Base-by-base conservation (phyloP, 2,329 filamentous ascomycete genomes). In the Scedosporium apiospermum region DNA sequence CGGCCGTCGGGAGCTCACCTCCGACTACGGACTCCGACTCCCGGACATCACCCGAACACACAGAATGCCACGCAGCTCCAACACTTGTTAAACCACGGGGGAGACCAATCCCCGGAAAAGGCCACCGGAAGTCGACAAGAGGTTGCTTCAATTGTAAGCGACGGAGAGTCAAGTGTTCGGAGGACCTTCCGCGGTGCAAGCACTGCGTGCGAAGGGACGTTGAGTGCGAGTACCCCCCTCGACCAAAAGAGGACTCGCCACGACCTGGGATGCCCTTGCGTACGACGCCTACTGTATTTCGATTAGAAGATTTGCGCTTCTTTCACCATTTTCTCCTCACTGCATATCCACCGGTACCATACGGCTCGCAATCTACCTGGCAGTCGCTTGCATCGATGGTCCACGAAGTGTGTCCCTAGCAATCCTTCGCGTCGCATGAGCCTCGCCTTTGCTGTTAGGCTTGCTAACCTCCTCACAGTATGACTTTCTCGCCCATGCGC, bases 401-500 rank as follows among this genome's bases (percentile, higher is more conserved):
- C 30, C 46, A 58, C 12, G 46, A 44, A 21, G 44, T 49, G 9
- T 9, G 34, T 38, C 34, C 34, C 34, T 14, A 38, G 9, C 10
- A 38, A 38, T 38, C 34, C 34, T 12, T 12, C 6, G 2, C 10
- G 34, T 38, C 34, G 34, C 6, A 12, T 38, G 44, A 7, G 3
- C 44, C 9, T 49, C 6, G 14, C 7, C 44, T 49, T 7, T 21
- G n/a, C 9, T 16, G 16, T 21, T 49, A n/a, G 16, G 16, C 6
- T 49, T 14, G 7, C 44, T 49, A 49, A 49, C 9, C 5, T 18
- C 18, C 18, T 49, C 18, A 41, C 18, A 77, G 74, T 76, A 73
- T 59, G 73, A 75, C 27, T 77, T 75, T 64, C 65, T 78, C n/a
- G 65, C 76, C 42, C 75, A 78, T 62, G 71, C 76, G 3, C 76